phyloP scores from a whole-genome alignment of 192 early-diverging fungal species.

The Tieghemiomyces parasiticus region DNA sequence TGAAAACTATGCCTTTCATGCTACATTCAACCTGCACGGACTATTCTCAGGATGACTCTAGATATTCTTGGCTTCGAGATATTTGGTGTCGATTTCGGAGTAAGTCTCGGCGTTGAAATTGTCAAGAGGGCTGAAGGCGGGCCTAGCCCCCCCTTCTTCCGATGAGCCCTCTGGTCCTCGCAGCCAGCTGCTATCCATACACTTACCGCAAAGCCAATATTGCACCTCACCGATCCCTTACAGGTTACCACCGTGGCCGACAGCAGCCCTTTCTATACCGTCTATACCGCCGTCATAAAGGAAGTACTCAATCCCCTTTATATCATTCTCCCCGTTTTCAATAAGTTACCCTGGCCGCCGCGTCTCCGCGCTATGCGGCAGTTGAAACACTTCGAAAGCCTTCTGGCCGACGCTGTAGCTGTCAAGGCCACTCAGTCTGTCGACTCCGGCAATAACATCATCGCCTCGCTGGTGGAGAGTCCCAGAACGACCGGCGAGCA shows the following conservation, averaged over 20 bases:
- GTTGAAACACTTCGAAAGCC: neutral
- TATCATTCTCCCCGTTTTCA: neutral
- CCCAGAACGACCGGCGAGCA: neutral
- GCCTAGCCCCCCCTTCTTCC: neutral
- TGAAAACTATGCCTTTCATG: neutral
- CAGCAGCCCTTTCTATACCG: neutral
- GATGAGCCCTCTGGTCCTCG: neutral
- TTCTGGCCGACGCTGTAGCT: neutral
- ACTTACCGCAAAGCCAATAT: neutral
- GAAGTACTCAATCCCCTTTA: slow-evolving; percentile 8
- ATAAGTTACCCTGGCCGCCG: neutral
- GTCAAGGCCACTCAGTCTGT: neutral
- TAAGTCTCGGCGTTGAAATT: neutral
- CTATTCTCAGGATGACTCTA: neutral
- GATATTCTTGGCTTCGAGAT: slow-evolving; percentile 5
- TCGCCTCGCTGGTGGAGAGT: neutral
- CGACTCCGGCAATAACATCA: neutral
- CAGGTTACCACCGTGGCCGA: neutral
- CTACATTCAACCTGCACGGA: neutral
- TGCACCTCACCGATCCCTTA: neutral
- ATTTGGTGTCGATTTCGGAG: slow-evolving; percentile 4
- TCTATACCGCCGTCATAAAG: neutral
- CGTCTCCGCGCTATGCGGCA: neutral
- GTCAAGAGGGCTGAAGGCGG: neutral
- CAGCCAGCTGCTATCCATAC: neutral